A percentile compares a stretch with the other conserved stretches of the same genome.
Conservation (phyloP, 2,329 filamentous ascomycete species). For the Colletotrichum paranaense region DNA sequence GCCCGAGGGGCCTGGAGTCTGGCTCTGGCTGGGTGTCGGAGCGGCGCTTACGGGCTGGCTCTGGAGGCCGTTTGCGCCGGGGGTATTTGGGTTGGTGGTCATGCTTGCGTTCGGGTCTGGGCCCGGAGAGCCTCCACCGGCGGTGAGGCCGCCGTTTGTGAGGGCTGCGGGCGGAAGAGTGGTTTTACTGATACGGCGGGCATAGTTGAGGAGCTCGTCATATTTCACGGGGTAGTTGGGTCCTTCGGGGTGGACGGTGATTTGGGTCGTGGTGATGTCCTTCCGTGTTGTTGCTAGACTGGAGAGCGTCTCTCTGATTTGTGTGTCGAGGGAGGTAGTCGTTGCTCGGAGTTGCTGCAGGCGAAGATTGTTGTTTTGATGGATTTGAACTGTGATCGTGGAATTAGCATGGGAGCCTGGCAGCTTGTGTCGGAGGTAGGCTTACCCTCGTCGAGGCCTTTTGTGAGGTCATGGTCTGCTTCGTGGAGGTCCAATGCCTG, state of each 20-base stretch:
- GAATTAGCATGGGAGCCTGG: background rate
- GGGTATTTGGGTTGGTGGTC: constrained; percentile 21
- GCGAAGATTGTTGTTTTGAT: constrained; percentile 79
- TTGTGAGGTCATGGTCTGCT: constrained; percentile 76
- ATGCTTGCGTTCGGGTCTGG: constrained; percentile 35
- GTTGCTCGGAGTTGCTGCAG: constrained; percentile 76
- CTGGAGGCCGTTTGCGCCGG: constrained; percentile 31
- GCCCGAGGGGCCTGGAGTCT: constrained; percentile 35
- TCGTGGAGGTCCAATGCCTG: constrained; percentile 76
- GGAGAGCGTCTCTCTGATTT: constrained; percentile 77
- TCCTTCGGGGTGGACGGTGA: constrained; percentile 64
- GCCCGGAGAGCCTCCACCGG: constrained; percentile 2
- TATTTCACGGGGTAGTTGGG: constrained; percentile 71
- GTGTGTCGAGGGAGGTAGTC: constrained; percentile 73
- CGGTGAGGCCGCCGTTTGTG: constrained; percentile 50
- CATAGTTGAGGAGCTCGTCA: constrained; percentile 80
- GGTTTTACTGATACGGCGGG: constrained; percentile 82
- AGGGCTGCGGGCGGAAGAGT: constrained; percentile 76
- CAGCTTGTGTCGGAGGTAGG: background rate
- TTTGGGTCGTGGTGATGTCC: constrained; percentile 74
- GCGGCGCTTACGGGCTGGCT: constrained; percentile 38
- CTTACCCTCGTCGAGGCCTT: constrained; percentile 73
- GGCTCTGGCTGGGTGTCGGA: constrained; percentile 39
- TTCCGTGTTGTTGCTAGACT: constrained; percentile 79
- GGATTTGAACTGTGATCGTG: constrained; percentile 68